Percentiles rank a stretch among this genome's conserved stretches.
phyloP scores from a whole-genome alignment of 345 rosid genomes.

The Schrenkiella parvula region DNA sequence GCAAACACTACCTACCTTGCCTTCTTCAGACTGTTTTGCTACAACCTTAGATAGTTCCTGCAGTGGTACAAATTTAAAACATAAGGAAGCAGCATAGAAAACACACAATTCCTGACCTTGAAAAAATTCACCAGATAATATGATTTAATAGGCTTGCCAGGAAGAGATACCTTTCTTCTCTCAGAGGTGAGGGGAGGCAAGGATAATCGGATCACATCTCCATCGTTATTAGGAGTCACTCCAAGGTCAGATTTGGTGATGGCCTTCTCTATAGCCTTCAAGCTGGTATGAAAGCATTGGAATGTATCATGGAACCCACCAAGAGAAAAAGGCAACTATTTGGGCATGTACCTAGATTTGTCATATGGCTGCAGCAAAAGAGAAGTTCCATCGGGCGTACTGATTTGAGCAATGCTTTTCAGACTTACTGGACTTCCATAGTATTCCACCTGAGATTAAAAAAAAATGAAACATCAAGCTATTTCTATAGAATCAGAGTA shows the following conservation, averaged over 20 bases:
- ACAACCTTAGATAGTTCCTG: conserved; percentile 87
- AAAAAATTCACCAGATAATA: neutral
- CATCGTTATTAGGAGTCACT: conserved; percentile 88
- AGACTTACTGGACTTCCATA: conserved; percentile 91
- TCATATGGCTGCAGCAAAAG: conserved; percentile 90
- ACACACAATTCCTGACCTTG: neutral
- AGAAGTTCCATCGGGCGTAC: conserved; percentile 86
- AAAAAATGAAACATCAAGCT: neutral
- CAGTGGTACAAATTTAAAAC: conserved; percentile 13
- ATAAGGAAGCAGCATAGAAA: neutral
- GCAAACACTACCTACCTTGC: conserved; percentile 53
- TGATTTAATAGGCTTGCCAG: neutral
- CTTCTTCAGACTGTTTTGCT: conserved; percentile 90
- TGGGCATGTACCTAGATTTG: conserved; percentile 67
- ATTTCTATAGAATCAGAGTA: neutral
- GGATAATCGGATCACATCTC: conserved; percentile 79
- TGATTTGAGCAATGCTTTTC: conserved; percentile 91
- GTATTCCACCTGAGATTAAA: conserved; percentile 62
- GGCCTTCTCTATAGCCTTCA: conserved; percentile 92
- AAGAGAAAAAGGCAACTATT: neutral
- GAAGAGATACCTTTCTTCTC: conserved; percentile 72
- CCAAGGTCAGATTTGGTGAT: conserved; percentile 84
- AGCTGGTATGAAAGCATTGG: conserved; percentile 34
- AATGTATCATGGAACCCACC: neutral
- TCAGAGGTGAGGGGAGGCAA: conserved; percentile 86